Evolutionary conservation across 306 rosid species (phyloP).

Genomic region (Pyrus betulifolia): DNA sequence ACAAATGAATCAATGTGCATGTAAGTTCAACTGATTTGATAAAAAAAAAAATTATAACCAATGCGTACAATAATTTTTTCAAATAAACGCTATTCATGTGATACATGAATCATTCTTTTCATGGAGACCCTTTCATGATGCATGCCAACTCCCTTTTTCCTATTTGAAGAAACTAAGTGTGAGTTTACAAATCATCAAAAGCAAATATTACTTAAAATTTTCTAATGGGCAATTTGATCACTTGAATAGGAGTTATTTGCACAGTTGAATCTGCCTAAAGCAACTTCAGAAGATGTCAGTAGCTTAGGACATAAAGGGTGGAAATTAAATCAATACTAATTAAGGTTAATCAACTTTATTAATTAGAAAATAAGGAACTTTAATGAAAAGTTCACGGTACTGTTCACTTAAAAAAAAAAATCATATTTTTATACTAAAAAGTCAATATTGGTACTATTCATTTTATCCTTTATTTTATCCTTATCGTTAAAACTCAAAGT

Average conservation of each 20-base stretch:
- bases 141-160: background rate
- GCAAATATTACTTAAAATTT: background rate
- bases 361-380: background rate
- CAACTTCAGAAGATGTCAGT: background rate
- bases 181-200: background rate
- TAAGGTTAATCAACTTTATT: background rate
- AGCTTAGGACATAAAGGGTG: background rate
- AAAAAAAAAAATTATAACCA: too few species aligned
- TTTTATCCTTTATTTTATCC: too few species aligned
- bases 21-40: too few species aligned
- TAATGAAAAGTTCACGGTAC: too few species aligned
- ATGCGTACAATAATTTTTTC: too few species aligned
- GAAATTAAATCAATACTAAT: background rate
- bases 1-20: background rate
- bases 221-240: background rate
- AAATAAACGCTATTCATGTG: background rate
- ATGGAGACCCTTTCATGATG: background rate
- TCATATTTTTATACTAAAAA: too few species aligned
- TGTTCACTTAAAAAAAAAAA: too few species aligned
- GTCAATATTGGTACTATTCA: too few species aligned
- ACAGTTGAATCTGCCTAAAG: background rate
- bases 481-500: too few species aligned
- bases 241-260: background rate
- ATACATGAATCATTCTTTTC: background rate
- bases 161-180: background rate